Evolutionary conservation across 768 basidiomycete genomes (phyloP), one percentile per base, ranked within the genome.

Genomic region (Hirschioporus abietinus): DNA sequence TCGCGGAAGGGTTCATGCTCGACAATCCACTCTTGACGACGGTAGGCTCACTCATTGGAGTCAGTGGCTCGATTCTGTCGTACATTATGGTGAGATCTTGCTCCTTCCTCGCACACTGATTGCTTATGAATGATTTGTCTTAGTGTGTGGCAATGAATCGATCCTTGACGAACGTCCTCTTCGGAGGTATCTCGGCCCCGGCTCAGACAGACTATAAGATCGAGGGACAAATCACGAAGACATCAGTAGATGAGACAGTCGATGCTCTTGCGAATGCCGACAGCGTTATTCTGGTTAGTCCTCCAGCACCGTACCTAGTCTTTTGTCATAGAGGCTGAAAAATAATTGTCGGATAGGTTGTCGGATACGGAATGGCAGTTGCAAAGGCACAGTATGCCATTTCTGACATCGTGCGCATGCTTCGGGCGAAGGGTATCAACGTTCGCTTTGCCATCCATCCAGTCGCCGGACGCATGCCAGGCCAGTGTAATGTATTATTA

Each of bases 131-230:
- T 6, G 52, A 60, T 20, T 25, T 17, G 18, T 17, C 18, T 63
- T 60, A 95, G 93, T 95, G 93, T 72, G 88, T 93, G 66, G 93
- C 93, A 18, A 95, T 95, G 93, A 95, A 95, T 77, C 84, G 93
- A 57, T 93, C 91, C 12, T 78, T 92, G 66, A 83, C 87, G 20
- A 95, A 95, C 69, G 93, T 95, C 20, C 81, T 95, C 9, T 95
- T 95, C 73, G 93, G 93, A 57, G 93, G 93, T n/a, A 90, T 93
- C 34, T 81, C 82, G 8, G 80, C 88, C 3, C 80, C 86, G 8
- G 76, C 78, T 5, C 87, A 89, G 67, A 65, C 71, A 0, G 78
- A 81, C 4, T 85, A 88, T 62, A 89, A 92, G 76, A 92, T 94
- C n/a, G 92, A 93, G 71, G 93, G 93, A 18, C 81, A 84, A 0